Conservation (phyloP, 2,329 filamentous ascomycete genomes). For the Lecanicillium sp. region DNA sequence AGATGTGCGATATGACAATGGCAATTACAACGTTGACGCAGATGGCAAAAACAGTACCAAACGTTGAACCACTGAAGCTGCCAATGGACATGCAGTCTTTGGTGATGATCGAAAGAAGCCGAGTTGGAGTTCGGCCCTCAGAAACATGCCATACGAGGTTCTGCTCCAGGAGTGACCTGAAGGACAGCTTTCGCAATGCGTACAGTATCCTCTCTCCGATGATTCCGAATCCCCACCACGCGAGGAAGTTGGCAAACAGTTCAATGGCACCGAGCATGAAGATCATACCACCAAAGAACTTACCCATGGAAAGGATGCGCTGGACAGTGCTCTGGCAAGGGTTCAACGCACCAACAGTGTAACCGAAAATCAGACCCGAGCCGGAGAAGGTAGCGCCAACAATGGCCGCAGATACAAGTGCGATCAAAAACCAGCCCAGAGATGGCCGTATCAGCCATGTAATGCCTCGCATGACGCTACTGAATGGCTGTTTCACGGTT, state of each 20-base stretch:
- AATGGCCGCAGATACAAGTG: slow-evolving; percentile 40
- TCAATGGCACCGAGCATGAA: slow-evolving; percentile 54
- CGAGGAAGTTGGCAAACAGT: slow-evolving; percentile 50
- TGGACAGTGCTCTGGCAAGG: slow-evolving; percentile 39
- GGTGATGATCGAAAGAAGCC: slow-evolving; percentile 46
- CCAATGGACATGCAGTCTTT: slow-evolving; percentile 45
- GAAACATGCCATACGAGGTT: slow-evolving; percentile 53
- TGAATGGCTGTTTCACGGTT: slow-evolving; percentile 12
- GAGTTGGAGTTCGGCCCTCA: slow-evolving; percentile 30
- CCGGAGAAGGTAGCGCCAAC: slow-evolving; percentile 51
- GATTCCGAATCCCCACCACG: slow-evolving; percentile 48
- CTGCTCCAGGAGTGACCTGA: slow-evolving; percentile 49
- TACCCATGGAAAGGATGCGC: slow-evolving; percentile 39
- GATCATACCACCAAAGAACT: slow-evolving; percentile 50
- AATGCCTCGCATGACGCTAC: slow-evolving; percentile 12
- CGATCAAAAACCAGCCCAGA: slow-evolving; percentile 30
- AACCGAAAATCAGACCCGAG: slow-evolving; percentile 52
- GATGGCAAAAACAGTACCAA: slow-evolving; percentile 47
- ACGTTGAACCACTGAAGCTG: slow-evolving; percentile 47
- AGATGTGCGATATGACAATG: slow-evolving; percentile 44
- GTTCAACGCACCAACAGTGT: slow-evolving; percentile 49
- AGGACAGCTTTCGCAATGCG: slow-evolving; percentile 45
- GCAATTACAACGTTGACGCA: slow-evolving; percentile 45
- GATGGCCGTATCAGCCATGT: slow-evolving; percentile 24
- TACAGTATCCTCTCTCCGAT: slow-evolving; percentile 51